Percentiles rank a stretch among this genome's conserved stretches.
These are phyloP conservation scores for Lachnum nothofagi DNA, from an alignment of 2,329 filamentous ascomycete genomes.

Conservation along the genomic window DNA sequence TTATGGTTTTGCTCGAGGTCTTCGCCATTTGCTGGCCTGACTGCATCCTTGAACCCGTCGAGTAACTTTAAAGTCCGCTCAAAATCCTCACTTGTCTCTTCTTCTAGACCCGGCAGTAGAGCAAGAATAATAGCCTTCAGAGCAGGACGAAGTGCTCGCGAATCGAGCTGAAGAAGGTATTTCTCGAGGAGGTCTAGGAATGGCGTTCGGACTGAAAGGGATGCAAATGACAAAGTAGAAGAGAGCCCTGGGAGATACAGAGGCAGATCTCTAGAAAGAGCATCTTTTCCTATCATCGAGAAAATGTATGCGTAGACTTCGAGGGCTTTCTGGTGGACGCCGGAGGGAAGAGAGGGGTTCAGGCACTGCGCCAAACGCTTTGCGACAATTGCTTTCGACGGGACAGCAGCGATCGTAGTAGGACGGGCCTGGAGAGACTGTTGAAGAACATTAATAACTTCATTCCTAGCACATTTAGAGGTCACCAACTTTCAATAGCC, in stretches of 20 bases:
- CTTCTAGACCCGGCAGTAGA: conserved; percentile 86
- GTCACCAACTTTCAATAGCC: conserved; percentile 70
- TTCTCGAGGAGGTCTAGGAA: conserved; percentile 81
- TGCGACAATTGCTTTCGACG: conserved; percentile 76
- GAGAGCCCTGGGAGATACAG: conserved; percentile 87
- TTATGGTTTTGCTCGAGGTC: conserved; percentile 49
- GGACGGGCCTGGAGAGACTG: conserved; percentile 86
- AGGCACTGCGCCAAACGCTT: conserved; percentile 93
- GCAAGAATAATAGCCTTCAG: conserved; percentile 85
- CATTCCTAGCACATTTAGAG: conserved; percentile 6
- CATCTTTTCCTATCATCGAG: conserved; percentile 73
- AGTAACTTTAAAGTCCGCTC: conserved; percentile 77
- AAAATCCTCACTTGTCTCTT: conserved; percentile 96
- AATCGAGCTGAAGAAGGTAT: conserved; percentile 68
- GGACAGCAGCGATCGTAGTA: conserved; percentile 64
- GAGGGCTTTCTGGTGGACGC: conserved; percentile 93
- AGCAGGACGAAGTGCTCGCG: conserved; percentile 71
- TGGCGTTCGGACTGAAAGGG: conserved; percentile 78
- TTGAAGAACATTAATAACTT: conserved; percentile 26
- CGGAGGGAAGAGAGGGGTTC: conserved; percentile 86
- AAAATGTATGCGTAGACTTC: conserved; percentile 93
- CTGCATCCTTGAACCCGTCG: conserved; percentile 67
- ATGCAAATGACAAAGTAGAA: conserved; percentile 88
- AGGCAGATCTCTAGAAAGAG: conserved; percentile 73
- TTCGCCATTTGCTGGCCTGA: conserved; percentile 51